phyloP scores from a whole-genome alignment of 1,139 yeast genomes.

The Yamadazyma sp. region DNA sequence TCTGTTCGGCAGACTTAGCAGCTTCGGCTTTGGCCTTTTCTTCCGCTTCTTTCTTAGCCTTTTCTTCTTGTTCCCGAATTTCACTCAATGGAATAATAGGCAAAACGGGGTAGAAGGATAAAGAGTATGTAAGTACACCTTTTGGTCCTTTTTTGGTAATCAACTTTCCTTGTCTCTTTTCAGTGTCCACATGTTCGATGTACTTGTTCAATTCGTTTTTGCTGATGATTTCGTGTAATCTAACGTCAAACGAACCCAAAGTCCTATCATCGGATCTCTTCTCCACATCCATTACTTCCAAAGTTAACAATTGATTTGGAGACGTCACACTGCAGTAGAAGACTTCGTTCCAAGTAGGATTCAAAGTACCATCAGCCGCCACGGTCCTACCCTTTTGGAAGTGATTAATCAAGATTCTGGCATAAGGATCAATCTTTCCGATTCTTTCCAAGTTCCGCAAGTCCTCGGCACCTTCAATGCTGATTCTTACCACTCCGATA shows the following conservation, averaged over 20 bases:
- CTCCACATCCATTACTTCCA: slow-evolving; percentile 94
- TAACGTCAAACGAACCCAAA: slow-evolving; percentile 76
- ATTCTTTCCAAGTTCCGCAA: slow-evolving; percentile 82
- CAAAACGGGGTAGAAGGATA: slow-evolving; percentile 79
- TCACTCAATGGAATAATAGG: slow-evolving; percentile 80
- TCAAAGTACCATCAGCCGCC: slow-evolving; percentile 62
- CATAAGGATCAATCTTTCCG: slow-evolving; percentile 92
- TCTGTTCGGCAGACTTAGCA: slow-evolving; percentile 27
- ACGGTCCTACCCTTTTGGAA: slow-evolving; percentile 75
- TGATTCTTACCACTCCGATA: slow-evolving; percentile 83
- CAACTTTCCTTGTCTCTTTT: slow-evolving; percentile 59
- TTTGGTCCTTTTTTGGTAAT: slow-evolving; percentile 75
- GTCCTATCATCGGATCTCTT: slow-evolving; percentile 75
- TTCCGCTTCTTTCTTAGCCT: slow-evolving; percentile 29
- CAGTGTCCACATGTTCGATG: slow-evolving; percentile 56
- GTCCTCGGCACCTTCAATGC: slow-evolving; percentile 67
- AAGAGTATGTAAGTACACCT: slow-evolving; percentile 71
- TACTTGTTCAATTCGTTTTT: slow-evolving; percentile 69
- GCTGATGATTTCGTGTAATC: slow-evolving; percentile 63
- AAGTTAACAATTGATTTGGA: slow-evolving; percentile 72
- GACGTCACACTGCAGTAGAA: slow-evolving; percentile 80
- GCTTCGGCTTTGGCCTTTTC: slow-evolving; percentile 32
- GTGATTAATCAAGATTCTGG: slow-evolving; percentile 76
- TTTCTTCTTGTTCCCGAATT: slow-evolving; percentile 52
- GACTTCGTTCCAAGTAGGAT: slow-evolving; percentile 86